phyloP scores from a whole-genome alignment of 192 early-diverging fungal genomes.

The Thamnidium elegans region DNA sequence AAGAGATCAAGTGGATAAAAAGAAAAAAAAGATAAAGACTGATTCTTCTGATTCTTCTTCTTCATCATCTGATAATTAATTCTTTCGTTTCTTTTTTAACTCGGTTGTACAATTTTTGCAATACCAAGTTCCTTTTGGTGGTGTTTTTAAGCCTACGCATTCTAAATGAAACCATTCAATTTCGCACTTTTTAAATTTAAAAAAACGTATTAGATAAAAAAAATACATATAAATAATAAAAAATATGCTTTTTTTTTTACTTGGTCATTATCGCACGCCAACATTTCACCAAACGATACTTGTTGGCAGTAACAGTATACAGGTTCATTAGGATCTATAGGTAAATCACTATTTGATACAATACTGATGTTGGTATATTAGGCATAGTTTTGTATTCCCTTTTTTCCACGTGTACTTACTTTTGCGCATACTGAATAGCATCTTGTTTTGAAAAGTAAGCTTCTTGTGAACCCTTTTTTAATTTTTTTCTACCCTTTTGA shows the following conservation, averaged over 20 bases:
- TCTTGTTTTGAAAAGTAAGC: constrained; percentile 22
- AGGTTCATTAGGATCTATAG: constrained; percentile 86
- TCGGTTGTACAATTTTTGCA: constrained; percentile 59
- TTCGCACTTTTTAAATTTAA: constrained; percentile 49
- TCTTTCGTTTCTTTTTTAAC: constrained; percentile 26
- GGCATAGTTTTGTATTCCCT: not conserved
- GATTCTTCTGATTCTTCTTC: not conserved
- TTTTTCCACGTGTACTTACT: constrained; percentile 15
- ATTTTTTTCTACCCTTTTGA: constrained; percentile 15
- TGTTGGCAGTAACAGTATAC: constrained; percentile 83
- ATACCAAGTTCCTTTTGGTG: constrained; percentile 84
- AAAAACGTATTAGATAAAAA: not conserved
- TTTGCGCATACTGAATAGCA: constrained; percentile 22
- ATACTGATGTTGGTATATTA: constrained; percentile 12
- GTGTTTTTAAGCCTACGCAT: constrained; percentile 75
- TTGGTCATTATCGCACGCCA: constrained; percentile 76
- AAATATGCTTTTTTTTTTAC: constrained; percentile 31
- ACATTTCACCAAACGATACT: constrained; percentile 89
- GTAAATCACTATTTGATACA: constrained; percentile 30
- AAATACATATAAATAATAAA: not conserved
- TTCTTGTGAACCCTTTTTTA: constrained; percentile 7
- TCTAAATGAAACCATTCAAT: constrained; percentile 91
- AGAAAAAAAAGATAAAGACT: not conserved
- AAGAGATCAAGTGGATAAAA: not conserved
- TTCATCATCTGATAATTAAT: constrained; percentile 1